A percentile compares a stretch with the other conserved stretches of the same genome.
Evolutionary conservation across 108 stramenopile species (phyloP).

Genomic region (Cyclotella sp.): DNA sequence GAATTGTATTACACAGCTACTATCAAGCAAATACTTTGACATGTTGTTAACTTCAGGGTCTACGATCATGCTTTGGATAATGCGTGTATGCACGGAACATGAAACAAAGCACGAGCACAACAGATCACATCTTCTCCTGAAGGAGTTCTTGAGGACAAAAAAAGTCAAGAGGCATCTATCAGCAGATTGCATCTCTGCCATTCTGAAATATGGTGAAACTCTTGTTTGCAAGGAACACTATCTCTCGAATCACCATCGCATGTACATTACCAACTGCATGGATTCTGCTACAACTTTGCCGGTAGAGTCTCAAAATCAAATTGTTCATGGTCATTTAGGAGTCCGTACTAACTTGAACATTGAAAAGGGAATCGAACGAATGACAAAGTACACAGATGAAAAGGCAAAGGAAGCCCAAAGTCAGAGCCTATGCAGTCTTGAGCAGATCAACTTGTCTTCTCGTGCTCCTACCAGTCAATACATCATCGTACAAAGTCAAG

Average conservation of each 20-base stretch:
- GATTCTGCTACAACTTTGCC: background rate
- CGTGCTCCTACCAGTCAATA: too few relatives aligned
- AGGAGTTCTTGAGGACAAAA: background rate
- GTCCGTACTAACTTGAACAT: too few relatives aligned
- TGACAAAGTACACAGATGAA: too few relatives aligned
- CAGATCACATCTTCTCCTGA: background rate
- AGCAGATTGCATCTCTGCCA: too few relatives aligned
- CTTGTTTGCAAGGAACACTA: background rate
- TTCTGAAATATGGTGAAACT: background rate
- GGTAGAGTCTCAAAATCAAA: too few relatives aligned
- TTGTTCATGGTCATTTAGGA: background rate
- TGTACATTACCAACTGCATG: background rate
- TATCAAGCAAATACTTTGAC: background rate
- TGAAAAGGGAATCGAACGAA: too few relatives aligned
- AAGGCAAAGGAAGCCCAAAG: background rate
- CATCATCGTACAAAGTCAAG: too few relatives aligned
- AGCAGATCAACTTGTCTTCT: background rate
- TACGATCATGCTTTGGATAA: background rate
- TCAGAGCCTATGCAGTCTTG: background rate
- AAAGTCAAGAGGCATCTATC: background rate
- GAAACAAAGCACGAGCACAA: background rate
- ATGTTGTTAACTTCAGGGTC: background rate
- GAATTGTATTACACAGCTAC: too few relatives aligned
- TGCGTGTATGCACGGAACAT: background rate
- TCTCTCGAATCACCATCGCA: background rate